Conservation (phyloP, 768 basidiomycete species). For the Pleurotus tuoliensis region DNA sequence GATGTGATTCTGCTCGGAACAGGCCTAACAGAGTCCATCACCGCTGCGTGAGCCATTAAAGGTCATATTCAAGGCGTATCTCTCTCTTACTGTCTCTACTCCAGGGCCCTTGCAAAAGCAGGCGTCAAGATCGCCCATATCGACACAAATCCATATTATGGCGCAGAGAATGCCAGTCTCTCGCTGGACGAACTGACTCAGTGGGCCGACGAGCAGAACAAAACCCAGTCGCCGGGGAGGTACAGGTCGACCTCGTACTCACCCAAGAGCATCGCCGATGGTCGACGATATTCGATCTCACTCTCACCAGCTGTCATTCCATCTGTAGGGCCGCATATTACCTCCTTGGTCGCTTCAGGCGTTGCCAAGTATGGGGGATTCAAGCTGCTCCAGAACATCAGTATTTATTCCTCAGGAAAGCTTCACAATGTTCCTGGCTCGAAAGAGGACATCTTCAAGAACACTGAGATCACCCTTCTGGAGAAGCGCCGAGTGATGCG, state of each 20-base stretch:
- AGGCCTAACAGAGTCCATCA: slow-evolving; percentile 81
- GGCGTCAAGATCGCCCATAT: slow-evolving; percentile 87
- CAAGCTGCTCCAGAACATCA: slow-evolving; percentile 70
- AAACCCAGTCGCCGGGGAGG: neutral
- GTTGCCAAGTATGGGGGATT: slow-evolving; percentile 92
- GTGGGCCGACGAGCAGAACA: slow-evolving; percentile 51
- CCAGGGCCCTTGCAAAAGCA: slow-evolving; percentile 83
- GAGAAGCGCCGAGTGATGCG: slow-evolving; percentile 93
- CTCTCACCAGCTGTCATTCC: slow-evolving; percentile 82
- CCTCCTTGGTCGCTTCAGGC: slow-evolving; percentile 74
- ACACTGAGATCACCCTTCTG: slow-evolving; percentile 65
- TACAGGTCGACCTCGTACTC: slow-evolving; percentile 45
- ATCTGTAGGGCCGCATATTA: slow-evolving; percentile 73
- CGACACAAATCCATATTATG: slow-evolving; percentile 83
- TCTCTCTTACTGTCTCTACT: slow-evolving; percentile 10
- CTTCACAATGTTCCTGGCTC: slow-evolving; percentile 75
- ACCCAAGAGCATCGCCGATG: slow-evolving; percentile 40
- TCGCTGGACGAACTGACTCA: slow-evolving; percentile 73
- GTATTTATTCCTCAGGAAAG: slow-evolving; percentile 45
- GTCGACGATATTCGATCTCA: slow-evolving; percentile 81
- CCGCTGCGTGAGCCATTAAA: slow-evolving; percentile 70
- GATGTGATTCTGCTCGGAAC: slow-evolving; percentile 73
- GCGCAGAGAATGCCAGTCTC: slow-evolving; percentile 75
- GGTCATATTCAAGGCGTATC: neutral
- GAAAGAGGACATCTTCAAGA: slow-evolving; percentile 93